These are phyloP conservation scores for Fusarium virguliforme DNA, from an alignment of 2,329 filamentous ascomycete species.

Conservation along the genomic window DNA sequence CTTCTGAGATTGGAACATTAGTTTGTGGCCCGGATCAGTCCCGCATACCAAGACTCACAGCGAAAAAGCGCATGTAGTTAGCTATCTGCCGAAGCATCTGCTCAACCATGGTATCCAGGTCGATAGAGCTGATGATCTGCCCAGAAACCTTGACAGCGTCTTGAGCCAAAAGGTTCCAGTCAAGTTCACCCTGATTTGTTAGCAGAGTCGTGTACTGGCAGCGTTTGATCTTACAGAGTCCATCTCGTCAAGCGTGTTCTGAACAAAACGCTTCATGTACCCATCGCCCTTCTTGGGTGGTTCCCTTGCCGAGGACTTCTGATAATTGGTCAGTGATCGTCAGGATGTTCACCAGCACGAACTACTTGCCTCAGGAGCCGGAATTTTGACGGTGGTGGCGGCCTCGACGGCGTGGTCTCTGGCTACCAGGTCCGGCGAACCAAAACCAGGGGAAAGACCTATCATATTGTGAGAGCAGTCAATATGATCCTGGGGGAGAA, in stretches of 20 bases:
- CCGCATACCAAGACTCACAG: not conserved
- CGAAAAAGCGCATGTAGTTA: not conserved
- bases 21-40: not conserved
- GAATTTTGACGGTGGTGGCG: not conserved
- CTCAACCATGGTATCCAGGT: not conserved
- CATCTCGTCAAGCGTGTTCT: slow-evolving; percentile 14
- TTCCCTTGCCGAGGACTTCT: not conserved
- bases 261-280: slow-evolving; percentile 5
- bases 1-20: not conserved
- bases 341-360: too few species aligned
- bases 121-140: not conserved
- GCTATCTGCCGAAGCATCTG: not conserved
- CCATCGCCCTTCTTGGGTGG: not conserved
- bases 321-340: not conserved
- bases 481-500: not conserved
- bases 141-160: not conserved
- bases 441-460: not conserved
- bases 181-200: slow-evolving; percentile 7
- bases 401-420: not conserved
- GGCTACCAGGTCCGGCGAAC: not conserved
- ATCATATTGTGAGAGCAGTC: not conserved
- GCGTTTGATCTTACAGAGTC: not conserved
- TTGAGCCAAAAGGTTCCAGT: slow-evolving; percentile 16
- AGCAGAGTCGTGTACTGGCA: not conserved
- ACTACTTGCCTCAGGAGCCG: not conserved